A percentile compares a stretch with the other conserved stretches of the same genome.
These are phyloP conservation scores for Chlamydomonas applanata DNA, from an alignment of 139 green algal genomes.

Conservation along the genomic window DNA sequence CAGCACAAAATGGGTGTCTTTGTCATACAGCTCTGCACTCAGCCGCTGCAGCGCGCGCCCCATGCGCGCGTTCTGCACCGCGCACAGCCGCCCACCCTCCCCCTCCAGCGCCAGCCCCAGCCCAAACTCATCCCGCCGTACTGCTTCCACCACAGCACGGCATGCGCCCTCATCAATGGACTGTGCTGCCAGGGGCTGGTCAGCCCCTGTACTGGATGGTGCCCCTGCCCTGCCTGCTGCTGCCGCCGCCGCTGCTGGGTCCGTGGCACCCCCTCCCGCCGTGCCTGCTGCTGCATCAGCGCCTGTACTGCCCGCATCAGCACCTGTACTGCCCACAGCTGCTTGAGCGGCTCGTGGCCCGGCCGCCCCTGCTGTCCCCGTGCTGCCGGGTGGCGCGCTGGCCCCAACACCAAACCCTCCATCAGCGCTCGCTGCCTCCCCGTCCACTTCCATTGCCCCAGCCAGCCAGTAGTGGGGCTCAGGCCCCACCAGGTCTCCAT, in stretches of 20 bases:
- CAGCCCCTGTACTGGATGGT: not conserved
- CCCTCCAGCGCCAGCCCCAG: slow-evolving; percentile 9
- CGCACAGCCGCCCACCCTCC: slow-evolving; percentile 4
- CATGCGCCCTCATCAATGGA: slow-evolving; percentile 9
- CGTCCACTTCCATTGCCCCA: not conserved
- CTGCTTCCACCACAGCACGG: slow-evolving; percentile 24
- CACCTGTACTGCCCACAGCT: too few species aligned
- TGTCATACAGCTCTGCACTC: slow-evolving; percentile 49
- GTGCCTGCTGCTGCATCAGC: too few species aligned
- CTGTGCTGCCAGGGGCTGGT: not conserved
- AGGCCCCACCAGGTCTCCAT: too few species aligned
- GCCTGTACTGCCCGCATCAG: too few species aligned
- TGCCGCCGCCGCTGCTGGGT: slow-evolving; percentile 4
- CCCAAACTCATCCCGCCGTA: slow-evolving; percentile 33
- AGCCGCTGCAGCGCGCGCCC: slow-evolving; percentile 45
- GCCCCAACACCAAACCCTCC: not conserved
- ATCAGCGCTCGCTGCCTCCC: not conserved
- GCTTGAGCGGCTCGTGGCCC: too few species aligned
- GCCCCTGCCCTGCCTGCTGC: not conserved
- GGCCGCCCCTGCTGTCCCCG: too few species aligned
- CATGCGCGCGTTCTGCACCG: slow-evolving; percentile 32
- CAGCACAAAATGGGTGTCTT: slow-evolving; percentile 58
- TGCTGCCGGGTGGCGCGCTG: too few species aligned
- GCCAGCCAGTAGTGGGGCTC: not conserved
- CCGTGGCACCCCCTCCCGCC: not conserved